Base-by-base conservation (phyloP, 208 protist genomes). In the Acanthamoeba royreba region DNA sequence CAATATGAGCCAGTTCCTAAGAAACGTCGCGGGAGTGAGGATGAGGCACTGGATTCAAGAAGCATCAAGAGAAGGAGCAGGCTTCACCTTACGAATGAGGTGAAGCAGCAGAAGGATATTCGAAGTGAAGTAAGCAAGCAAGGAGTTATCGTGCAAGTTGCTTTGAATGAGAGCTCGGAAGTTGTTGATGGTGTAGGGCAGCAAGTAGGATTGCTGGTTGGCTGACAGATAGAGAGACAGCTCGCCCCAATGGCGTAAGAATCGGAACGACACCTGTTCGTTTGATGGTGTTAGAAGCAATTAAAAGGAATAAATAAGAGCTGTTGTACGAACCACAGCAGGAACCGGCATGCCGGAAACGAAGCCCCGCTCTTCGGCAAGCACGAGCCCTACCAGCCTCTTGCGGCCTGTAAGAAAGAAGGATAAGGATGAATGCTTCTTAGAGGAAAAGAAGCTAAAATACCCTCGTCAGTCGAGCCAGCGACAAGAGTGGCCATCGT, bases 161-260 rank as follows among this genome's bases (percentile, higher is more conserved):
- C 83, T 90, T n/a, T 90, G 83, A 9, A 69, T 90, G 35, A 90
- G 55, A 4, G 83, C 83, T 2, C 83, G 47, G 35, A 90, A 22
- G 55, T 72, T 90, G 55, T 69, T 90, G 55, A 90, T 90, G 47
- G 83, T 90, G 83, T 90, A 90, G 55, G 83, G 83, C 83, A 90
- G 47, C 33, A 90, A 42, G 43, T 83, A 83, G 11, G 72, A 83
- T 31, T 83, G 72, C 72, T 83, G 72, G 28, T 83, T 83, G 72
- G 49, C 83, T 22, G 83, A 90, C 38, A 90, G 83, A 33, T 72
- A 90, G 19, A 90, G 83, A 31, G 83, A 90, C 33, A 90, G 55
- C 83, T 90, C 83, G 47, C 83, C 83, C 83, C 83, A 90, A 17
- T 83, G 72, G 5, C 72, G 72, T 45, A 83, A 28, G 42, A 83